Evolutionary conservation across 2,329 filamentous ascomycete species (phyloP).

Genomic region (Rutstroemia sp.): DNA sequence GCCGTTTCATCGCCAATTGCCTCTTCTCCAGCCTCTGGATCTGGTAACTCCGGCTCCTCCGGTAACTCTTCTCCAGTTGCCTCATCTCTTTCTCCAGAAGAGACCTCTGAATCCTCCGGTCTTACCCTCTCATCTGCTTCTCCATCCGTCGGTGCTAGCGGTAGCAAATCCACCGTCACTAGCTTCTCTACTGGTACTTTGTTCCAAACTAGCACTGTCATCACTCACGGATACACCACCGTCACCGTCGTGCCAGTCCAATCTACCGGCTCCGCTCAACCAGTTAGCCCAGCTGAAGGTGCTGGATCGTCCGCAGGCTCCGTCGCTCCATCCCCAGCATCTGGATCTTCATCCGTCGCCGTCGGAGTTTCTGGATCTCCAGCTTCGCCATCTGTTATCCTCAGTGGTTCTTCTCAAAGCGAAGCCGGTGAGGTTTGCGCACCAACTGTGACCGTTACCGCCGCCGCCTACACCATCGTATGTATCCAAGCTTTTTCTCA

Average conservation of each 20-base stretch:
- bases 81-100: not conserved
- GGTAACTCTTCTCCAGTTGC: not conserved
- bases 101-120: not conserved
- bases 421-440: not conserved
- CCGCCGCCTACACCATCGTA: conserved; percentile 4
- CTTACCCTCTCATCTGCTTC: not conserved
- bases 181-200: not conserved
- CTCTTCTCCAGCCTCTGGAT: not conserved
- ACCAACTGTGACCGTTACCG: not conserved
- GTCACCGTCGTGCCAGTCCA: conserved; percentile 1
- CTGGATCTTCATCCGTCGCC: not conserved
- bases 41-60: not conserved
- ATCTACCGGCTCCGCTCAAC: not conserved
- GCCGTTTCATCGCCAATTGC: not conserved
- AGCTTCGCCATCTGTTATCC: not conserved
- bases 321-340: not conserved
- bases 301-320: not conserved
- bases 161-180: not conserved
- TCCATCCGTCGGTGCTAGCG: not conserved
- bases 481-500: not conserved
- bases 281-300: not conserved
- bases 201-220: not conserved
- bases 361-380: not conserved
- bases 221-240: not conserved
- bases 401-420: too few species aligned